These are phyloP conservation scores for Xylariaceae sp. DNA, from an alignment of 2,329 filamentous ascomycete genomes.

Conservation along the genomic window DNA sequence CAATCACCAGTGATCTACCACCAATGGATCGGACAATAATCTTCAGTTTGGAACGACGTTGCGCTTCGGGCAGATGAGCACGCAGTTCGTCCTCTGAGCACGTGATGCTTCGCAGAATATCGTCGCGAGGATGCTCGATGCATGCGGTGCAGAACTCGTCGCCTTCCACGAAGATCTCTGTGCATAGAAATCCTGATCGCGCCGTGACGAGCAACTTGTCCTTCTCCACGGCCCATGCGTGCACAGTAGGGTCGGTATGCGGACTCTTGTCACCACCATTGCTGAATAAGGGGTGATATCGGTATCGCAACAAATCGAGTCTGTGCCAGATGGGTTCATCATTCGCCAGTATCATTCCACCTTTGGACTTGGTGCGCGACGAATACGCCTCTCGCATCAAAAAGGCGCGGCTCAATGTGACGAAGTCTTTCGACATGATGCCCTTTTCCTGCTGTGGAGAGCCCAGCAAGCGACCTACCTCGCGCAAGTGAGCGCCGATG, in stretches of 20 bases:
- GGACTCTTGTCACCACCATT: slow-evolving; percentile 67
- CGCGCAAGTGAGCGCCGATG: slow-evolving; percentile 87
- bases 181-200: slow-evolving; percentile 73
- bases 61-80: slow-evolving; percentile 63
- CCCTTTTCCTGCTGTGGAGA: slow-evolving; percentile 85
- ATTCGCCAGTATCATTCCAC: slow-evolving; percentile 64
- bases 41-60: slow-evolving; percentile 64
- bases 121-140: slow-evolving; percentile 70
- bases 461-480: slow-evolving; percentile 84
- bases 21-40: slow-evolving; percentile 72
- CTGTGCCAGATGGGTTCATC: slow-evolving; percentile 93
- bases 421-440: slow-evolving; percentile 89
- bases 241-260: slow-evolving; percentile 67
- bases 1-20: slow-evolving; percentile 66
- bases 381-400: slow-evolving; percentile 76
- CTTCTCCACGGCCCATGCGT: slow-evolving; percentile 79
- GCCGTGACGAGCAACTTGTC: slow-evolving; percentile 72
- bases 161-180: slow-evolving; percentile 77
- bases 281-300: slow-evolving; percentile 83
- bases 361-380: slow-evolving; percentile 78
- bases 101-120: slow-evolving; percentile 61
- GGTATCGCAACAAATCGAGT: slow-evolving; percentile 81
- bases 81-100: slow-evolving; percentile 73
- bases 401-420: slow-evolving; percentile 78
- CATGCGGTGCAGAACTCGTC: slow-evolving; percentile 75